Conservation (phyloP, 75 land plant species). For the Picea glauca region DNA sequence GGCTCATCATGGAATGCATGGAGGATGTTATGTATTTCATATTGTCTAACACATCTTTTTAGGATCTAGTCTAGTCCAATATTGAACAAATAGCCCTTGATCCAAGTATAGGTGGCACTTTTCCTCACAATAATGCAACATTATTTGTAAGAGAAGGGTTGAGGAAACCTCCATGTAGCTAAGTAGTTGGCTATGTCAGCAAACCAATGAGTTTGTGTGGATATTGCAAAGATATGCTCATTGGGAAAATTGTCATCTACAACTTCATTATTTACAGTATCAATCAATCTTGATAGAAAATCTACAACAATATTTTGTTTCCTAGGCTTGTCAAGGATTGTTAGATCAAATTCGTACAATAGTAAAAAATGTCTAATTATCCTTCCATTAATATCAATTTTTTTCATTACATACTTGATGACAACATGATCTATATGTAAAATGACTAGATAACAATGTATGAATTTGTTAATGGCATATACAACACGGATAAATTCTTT, state of each 20-base stretch:
- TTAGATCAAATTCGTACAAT: conserved; percentile 13
- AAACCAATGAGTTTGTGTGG: background rate
- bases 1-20: background rate
- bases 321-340: conserved; percentile 3
- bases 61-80: background rate
- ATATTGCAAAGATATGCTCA: background rate
- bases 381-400: background rate
- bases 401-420: conserved; percentile 5
- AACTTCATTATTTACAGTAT: background rate
- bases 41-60: background rate
- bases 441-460: background rate
- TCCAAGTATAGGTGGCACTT: background rate
- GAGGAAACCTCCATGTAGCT: background rate
- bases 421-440: conserved; percentile 3
- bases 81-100: background rate
- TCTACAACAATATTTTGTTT: conserved; percentile 1
- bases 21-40: background rate
- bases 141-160: background rate
- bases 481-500: background rate
- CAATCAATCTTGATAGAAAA: background rate
- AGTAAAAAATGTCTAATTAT: conserved; percentile 5
- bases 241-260: background rate
- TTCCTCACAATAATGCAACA: background rate
- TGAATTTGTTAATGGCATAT: conserved; percentile 4
- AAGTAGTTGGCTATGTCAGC: background rate